Conservation (phyloP, 805 yeast genomes). For the Candida caryicola region DNA sequence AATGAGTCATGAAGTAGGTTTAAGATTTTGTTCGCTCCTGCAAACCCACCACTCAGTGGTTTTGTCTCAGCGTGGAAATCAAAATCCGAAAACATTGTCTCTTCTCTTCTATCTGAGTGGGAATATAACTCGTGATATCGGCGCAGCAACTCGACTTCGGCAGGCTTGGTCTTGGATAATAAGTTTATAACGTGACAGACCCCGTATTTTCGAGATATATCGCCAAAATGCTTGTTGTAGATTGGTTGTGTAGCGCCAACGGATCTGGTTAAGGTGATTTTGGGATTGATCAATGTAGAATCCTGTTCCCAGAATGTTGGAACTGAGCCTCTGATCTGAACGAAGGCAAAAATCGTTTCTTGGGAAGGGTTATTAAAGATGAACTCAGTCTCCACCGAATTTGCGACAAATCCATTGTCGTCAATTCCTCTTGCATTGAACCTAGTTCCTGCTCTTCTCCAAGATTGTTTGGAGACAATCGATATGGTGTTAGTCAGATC, state of each 20-base stretch:
- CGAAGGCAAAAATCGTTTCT: conserved; percentile 64
- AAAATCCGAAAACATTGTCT: conserved; percentile 65
- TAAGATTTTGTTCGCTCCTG: conserved; percentile 70
- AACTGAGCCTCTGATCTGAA: conserved; percentile 92
- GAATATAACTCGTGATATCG: conserved; percentile 61
- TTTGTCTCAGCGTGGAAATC: conserved; percentile 94
- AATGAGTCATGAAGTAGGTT: conserved; percentile 64
- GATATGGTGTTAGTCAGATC: conserved; percentile 53
- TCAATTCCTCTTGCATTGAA: conserved; percentile 96
- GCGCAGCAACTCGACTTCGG: conserved; percentile 69
- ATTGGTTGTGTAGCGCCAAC: conserved; percentile 90
- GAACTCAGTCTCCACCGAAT: conserved; percentile 65
- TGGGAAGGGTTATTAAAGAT: conserved; percentile 51
- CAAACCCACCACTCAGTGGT: conserved; percentile 71
- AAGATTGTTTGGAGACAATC: conserved; percentile 89
- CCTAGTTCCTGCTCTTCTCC: conserved; percentile 96
- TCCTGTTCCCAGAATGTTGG: conserved; percentile 99
- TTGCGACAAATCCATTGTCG: conserved; percentile 56
- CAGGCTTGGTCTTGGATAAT: conserved; percentile 67
- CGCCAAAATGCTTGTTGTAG: conserved; percentile 76
- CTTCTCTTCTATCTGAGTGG: conserved; percentile 21
- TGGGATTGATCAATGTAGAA: conserved; percentile 84
- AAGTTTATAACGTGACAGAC: conserved; percentile 86
- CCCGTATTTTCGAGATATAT: conserved; percentile 72
- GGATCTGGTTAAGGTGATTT: conserved; percentile 84